Percentiles rank a stretch among this genome's conserved stretches.
Conservation (phyloP, 2,329 filamentous ascomycete species). For the Emergomyces pasteurianus region DNA sequence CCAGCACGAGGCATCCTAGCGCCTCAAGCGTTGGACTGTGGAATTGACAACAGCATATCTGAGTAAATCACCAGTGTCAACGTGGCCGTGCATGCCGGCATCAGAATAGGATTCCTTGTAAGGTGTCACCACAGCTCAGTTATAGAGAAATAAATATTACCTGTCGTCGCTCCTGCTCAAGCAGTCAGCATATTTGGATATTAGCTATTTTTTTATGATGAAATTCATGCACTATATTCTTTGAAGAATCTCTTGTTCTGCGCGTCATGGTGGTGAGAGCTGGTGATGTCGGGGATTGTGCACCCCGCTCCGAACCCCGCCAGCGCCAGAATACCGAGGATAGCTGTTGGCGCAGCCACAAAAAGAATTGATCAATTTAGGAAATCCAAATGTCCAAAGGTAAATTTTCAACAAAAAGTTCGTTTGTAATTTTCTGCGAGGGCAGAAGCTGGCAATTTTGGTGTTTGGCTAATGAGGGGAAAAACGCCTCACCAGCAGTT, state of each 20-base stretch:
- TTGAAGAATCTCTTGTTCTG: not conserved
- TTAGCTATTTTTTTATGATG: not conserved
- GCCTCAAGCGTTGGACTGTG: not conserved
- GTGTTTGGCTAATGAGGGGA: not conserved
- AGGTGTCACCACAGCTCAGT: conserved; percentile 1
- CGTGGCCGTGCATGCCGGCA: conserved; percentile 2
- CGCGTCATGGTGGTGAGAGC: not conserved
- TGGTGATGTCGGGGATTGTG: not conserved
- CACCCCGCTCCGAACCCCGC: not conserved
- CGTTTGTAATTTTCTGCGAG: not conserved
- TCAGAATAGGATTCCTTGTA: not conserved
- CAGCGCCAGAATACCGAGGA: not conserved
- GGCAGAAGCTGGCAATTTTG: not conserved
- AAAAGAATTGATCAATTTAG: not conserved
- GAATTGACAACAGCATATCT: not conserved
- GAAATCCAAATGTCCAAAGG: not conserved
- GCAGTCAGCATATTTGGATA: not conserved
- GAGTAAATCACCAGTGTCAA: conserved; percentile 1
- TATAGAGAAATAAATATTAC: not conserved
- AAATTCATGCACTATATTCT: not conserved
- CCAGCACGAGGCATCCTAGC: not conserved
- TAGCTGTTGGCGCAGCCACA: not conserved
- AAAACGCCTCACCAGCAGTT: not conserved
- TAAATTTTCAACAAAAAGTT: not conserved
- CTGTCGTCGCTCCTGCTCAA: not conserved